Conservation (phyloP, 805 yeast genomes). For the Scheffersomyces ergatensis region DNA sequence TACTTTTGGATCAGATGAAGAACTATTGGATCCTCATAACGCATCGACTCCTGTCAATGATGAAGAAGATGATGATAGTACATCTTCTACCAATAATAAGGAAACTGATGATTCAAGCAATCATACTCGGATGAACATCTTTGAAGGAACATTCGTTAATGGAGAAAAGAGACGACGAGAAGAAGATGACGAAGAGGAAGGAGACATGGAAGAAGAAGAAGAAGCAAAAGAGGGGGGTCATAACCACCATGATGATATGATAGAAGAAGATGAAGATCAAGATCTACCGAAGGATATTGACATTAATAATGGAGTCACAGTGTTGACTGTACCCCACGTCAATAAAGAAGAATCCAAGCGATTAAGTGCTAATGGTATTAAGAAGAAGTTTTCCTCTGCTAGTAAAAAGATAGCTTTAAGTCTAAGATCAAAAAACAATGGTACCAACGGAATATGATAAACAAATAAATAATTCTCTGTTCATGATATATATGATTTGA, state of each 20-base stretch:
- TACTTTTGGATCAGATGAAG: conserved; percentile 18
- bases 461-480: too few relatives aligned
- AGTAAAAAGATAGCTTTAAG: conserved; percentile 13
- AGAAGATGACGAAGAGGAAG: conserved; percentile 6
- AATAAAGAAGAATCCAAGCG: conserved; percentile 1
- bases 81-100: not conserved
- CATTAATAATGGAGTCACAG: not conserved
- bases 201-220: conserved; percentile 1
- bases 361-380: conserved; percentile 11
- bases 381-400: conserved; percentile 10
- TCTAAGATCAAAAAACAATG: conserved; percentile 2
- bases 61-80: conserved; percentile 10
- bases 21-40: conserved; percentile 12
- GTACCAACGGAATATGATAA: not conserved
- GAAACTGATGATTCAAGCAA: not conserved
- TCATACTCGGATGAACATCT: conserved; percentile 10
- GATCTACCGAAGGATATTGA: not conserved
- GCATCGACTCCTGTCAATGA: conserved; percentile 28
- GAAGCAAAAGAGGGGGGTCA: not conserved
- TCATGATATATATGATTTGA: too few relatives aligned
- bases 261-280: not conserved
- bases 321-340: not conserved
- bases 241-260: not conserved
- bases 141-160: conserved; percentile 9
- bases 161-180: conserved; percentile 17